These are phyloP conservation scores for Globisporangium heterothallicum DNA, from an alignment of 352 stramenopile genomes.

Conservation along the genomic window DNA sequence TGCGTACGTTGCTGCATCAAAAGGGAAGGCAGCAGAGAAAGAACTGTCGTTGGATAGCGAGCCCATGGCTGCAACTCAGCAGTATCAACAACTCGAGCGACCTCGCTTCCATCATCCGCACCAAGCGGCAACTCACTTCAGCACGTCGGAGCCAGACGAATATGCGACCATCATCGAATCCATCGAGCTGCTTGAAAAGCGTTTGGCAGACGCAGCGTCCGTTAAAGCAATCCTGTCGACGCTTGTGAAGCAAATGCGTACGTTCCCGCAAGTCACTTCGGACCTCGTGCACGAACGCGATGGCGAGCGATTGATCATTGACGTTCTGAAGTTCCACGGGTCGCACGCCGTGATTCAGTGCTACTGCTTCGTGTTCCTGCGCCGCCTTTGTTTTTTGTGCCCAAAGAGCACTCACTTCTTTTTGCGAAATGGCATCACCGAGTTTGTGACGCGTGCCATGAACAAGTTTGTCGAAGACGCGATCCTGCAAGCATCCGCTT, in stretches of 20 bases:
- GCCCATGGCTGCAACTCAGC: neutral
- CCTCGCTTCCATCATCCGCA: conserved; percentile 11
- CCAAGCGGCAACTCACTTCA: neutral
- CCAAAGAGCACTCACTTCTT: conserved; percentile 54
- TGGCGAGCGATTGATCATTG: conserved; percentile 50
- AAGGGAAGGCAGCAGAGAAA: neutral
- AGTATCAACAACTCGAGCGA: conserved; percentile 6
- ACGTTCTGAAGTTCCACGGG: conserved; percentile 50
- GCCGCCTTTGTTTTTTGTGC: conserved; percentile 69
- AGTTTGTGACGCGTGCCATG: conserved; percentile 53
- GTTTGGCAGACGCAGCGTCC: conserved; percentile 30
- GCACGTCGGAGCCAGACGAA: conserved; percentile 24
- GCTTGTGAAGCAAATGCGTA: conserved; percentile 78
- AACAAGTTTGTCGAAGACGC: conserved; percentile 64
- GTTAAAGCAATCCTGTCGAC: conserved; percentile 61
- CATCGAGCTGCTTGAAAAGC: conserved; percentile 39
- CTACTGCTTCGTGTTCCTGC: conserved; percentile 71
- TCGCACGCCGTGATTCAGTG: conserved; percentile 74
- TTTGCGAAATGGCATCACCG: conserved; percentile 44
- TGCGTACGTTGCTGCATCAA: neutral
- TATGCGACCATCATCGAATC: conserved; percentile 34
- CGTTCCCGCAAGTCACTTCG: conserved; percentile 56
- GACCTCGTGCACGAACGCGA: conserved; percentile 40
- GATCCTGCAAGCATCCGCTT: conserved; percentile 73
- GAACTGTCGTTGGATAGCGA: neutral